Percentiles rank a stretch among this genome's conserved stretches.
Evolutionary conservation across 352 stramenopile genomes (phyloP).

Genomic region (Phytophthora tubulina): DNA sequence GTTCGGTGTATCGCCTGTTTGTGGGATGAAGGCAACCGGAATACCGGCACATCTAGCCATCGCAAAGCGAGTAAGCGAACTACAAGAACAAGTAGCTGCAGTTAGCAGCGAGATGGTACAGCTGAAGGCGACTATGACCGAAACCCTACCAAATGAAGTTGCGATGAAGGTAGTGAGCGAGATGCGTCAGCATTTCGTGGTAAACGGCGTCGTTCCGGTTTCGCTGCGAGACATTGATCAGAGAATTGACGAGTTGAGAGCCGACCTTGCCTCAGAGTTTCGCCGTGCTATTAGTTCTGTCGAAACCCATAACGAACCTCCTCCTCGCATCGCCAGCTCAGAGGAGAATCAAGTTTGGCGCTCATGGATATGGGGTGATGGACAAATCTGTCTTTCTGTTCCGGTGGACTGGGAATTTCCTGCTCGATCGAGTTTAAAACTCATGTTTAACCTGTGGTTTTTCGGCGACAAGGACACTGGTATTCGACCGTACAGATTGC

Average conservation of each 20-base stretch:
- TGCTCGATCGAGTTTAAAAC: no score
- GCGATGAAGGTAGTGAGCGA: neutral
- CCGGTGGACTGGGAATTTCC: no score
- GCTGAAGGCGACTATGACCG: neutral
- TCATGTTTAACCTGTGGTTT: no score
- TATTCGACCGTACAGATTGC: no score
- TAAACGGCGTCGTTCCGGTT: neutral
- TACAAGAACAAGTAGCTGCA: neutral
- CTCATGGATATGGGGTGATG: no score
- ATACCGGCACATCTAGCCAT: neutral
- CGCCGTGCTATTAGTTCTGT: neutral
- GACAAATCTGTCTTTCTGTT: no score
- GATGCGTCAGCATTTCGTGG: neutral
- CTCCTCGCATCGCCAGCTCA: no score
- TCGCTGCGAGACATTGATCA: no score
- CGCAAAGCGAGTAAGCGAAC: neutral
- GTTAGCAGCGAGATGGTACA: neutral
- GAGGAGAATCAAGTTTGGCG: no score
- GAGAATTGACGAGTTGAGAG: no score
- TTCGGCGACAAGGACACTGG: no score
- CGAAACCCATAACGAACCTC: no score
- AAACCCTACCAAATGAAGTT: neutral
- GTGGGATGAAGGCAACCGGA: neutral
- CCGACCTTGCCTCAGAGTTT: neutral
- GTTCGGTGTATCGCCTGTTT: neutral